phyloP scores from a whole-genome alignment of 2,329 filamentous ascomycete genomes.

The Plectosphaerella cucumerina region DNA sequence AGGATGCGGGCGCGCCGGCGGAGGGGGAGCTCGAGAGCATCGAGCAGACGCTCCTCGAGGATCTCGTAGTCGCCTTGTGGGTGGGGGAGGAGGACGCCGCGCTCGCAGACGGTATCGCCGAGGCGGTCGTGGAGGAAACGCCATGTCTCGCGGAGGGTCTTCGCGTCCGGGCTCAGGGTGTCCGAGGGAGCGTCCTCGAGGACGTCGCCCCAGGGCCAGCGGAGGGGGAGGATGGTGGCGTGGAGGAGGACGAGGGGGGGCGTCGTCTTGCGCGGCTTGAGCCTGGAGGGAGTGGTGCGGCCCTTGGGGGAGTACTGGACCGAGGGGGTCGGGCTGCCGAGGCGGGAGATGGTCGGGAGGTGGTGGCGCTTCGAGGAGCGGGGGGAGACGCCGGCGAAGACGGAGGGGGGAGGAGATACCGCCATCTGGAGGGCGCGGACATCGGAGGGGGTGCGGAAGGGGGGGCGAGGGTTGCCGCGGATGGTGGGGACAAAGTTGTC shows the following conservation, averaged over 20 bases:
- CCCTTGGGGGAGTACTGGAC: conserved; percentile 53
- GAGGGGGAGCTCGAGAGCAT: conserved; percentile 61
- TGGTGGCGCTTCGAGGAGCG: conserved; percentile 46
- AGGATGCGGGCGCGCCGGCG: conserved; percentile 63
- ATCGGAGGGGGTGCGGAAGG: conserved; percentile 66
- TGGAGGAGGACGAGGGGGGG: conserved; percentile 74
- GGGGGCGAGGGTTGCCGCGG: conserved; percentile 55
- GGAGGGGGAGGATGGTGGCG: conserved; percentile 68
- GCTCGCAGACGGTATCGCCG: conserved; percentile 67
- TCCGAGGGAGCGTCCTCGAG: conserved; percentile 36
- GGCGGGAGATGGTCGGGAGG: conserved; percentile 46
- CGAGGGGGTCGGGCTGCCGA: conserved; percentile 50
- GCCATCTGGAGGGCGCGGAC: conserved; percentile 70
- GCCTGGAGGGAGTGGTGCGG: conserved; percentile 49
- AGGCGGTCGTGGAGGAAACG: conserved; percentile 65
- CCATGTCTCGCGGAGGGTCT: conserved; percentile 58
- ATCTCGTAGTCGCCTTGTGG: conserved; percentile 77
- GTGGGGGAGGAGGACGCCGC: conserved; percentile 72
- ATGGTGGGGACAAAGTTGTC: conserved; percentile 51
- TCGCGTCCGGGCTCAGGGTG: conserved; percentile 39
- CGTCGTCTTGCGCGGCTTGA: conserved; percentile 49
- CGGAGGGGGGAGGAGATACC: conserved; percentile 53
- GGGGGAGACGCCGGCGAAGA: conserved; percentile 42
- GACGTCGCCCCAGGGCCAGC: conserved; percentile 59
- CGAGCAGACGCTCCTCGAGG: conserved; percentile 38